Conservation (phyloP, 169 alveolate genomes). For the Eimeria praecox region DNA sequence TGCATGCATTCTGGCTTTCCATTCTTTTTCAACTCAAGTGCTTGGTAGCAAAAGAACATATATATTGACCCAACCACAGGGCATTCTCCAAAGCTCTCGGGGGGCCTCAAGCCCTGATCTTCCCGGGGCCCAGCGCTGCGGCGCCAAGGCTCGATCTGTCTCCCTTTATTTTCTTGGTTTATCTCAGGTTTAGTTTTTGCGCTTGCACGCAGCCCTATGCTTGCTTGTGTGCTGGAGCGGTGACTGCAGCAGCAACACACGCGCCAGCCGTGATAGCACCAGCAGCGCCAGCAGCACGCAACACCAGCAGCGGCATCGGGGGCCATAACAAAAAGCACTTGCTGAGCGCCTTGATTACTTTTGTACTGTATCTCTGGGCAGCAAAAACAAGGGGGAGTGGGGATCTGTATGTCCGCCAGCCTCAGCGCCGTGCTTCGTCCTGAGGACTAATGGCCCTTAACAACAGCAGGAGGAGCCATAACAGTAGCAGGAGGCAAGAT, state of each 20-base stretch:
- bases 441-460: constrained; percentile 22
- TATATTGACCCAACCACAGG: not conserved
- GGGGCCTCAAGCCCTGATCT: constrained; percentile 45
- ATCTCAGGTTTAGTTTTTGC: not conserved
- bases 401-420: not conserved
- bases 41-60: not conserved
- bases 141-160: not conserved
- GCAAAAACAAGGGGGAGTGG: not conserved
- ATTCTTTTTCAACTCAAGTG: not conserved
- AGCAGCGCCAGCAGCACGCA: no score
- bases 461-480: constrained; percentile 50
- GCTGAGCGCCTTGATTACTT: not conserved
- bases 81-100: constrained; percentile 18
- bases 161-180: not conserved
- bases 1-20: not conserved
- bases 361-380: not conserved
- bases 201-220: not conserved
- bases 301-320: constrained; percentile 22
- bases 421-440: constrained; percentile 28
- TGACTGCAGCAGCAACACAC: not conserved
- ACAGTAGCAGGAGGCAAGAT: constrained; percentile 52
- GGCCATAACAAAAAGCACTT: not conserved
- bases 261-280: constrained; percentile 15
- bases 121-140: constrained; percentile 18
- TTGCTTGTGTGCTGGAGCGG: not conserved